Conservation (phyloP, 202 grass and related monocot species). For the Hordeum pubiflorum region DNA sequence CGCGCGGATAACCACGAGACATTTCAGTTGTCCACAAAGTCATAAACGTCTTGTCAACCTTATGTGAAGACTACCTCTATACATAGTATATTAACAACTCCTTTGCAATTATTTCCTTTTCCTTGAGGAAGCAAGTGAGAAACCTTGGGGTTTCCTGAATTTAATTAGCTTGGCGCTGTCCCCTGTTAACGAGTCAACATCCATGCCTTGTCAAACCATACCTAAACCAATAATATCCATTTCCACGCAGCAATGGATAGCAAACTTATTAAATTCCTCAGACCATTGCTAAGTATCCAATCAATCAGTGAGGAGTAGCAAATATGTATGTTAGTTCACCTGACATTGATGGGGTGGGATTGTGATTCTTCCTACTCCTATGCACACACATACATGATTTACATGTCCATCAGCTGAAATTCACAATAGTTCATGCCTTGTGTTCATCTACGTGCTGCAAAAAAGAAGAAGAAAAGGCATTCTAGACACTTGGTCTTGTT, state of each 20-base stretch:
- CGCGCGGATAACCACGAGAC: neutral
- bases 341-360: conserved; percentile 3
- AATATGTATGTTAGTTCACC: conserved; percentile 5
- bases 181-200: conserved; percentile 45
- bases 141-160: neutral
- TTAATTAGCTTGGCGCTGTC: conserved; percentile 4
- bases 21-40: neutral
- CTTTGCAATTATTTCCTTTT: neutral
- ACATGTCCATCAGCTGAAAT: conserved; percentile 1
- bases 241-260: conserved; percentile 6
- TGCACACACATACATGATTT: neutral
- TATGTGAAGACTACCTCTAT: neutral
- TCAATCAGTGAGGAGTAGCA: conserved; percentile 17
- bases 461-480: no score
- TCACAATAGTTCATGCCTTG: neutral
- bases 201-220: conserved; percentile 41
- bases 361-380: neutral
- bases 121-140: neutral
- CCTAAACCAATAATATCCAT: conserved; percentile 40
- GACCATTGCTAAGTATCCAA: conserved; percentile 27
- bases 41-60: neutral
- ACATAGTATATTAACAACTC: neutral
- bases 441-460: neutral
- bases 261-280: conserved; percentile 18
- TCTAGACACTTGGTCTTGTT: neutral